Conservation (phyloP, 148 eudicot species). For the Cornus controversa region DNA sequence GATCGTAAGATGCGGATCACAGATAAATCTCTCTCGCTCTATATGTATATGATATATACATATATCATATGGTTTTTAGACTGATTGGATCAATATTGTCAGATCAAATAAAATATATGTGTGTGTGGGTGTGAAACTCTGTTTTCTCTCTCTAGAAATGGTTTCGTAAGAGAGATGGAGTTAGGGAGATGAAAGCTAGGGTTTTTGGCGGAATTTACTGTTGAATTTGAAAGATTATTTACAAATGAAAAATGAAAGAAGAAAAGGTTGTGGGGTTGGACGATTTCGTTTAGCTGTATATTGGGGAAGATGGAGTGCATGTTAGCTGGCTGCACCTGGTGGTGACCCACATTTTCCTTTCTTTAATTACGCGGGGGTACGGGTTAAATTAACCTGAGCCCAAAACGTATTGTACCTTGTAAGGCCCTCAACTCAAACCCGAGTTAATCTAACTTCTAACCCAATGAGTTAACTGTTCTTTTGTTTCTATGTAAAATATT, state of each 20-base stretch:
- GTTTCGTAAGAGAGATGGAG: background rate
- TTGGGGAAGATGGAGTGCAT: background rate
- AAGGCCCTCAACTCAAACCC: too few species aligned
- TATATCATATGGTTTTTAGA: too few species aligned
- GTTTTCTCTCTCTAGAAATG: too few species aligned
- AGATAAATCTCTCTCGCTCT: background rate
- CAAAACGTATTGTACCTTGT: too few species aligned
- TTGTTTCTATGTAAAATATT: too few species aligned
- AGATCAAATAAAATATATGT: too few species aligned
- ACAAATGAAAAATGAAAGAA: background rate
- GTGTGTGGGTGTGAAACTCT: too few species aligned
- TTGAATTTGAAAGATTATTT: background rate
- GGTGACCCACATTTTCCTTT: background rate
- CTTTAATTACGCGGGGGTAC: too few species aligned
- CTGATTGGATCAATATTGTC: background rate
- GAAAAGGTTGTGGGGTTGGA: background rate
- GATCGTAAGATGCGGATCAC: background rate
- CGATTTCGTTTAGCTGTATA: background rate
- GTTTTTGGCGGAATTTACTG: background rate
- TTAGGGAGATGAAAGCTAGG: background rate
- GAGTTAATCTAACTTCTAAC: too few species aligned
- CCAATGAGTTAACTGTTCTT: too few species aligned
- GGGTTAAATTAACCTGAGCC: too few species aligned
- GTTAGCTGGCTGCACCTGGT: background rate
- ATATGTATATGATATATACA: too few species aligned